phyloP scores from a whole-genome alignment of 1,139 yeast genomes.

The Geotrichum bryndzae region DNA sequence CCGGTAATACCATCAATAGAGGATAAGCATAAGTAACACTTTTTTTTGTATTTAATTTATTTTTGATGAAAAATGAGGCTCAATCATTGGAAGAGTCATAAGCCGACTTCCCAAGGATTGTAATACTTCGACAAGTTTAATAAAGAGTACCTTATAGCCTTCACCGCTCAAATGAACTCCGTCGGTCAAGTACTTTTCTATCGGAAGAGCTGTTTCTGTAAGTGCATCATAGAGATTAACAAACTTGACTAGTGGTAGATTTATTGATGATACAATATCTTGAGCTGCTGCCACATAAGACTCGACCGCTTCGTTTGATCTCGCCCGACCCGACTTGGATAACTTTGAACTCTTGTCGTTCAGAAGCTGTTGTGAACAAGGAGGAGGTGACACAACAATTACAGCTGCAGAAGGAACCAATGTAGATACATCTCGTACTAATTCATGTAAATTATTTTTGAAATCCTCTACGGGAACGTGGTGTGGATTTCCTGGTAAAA shows the following conservation, averaged over 20 bases:
- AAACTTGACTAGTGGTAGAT: slow-evolving; percentile 1
- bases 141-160: slow-evolving; percentile 16
- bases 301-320: slow-evolving; percentile 11
- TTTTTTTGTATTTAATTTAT: neutral
- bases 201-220: neutral
- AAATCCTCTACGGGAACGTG: slow-evolving; percentile 17
- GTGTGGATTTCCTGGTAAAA: slow-evolving; percentile 21
- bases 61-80: slow-evolving; percentile 16
- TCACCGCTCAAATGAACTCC: slow-evolving; percentile 19
- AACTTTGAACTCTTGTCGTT: slow-evolving; percentile 12
- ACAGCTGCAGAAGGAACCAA: slow-evolving; percentile 6
- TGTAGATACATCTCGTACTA: neutral
- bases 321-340: slow-evolving; percentile 15
- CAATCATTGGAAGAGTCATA: slow-evolving; percentile 11
- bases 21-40: slow-evolving; percentile 39
- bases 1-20: slow-evolving; percentile 81
- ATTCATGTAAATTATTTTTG: slow-evolving; percentile 2
- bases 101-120: neutral
- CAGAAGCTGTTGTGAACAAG: slow-evolving; percentile 13
- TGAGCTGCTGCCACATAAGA: slow-evolving; percentile 9
- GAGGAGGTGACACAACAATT: slow-evolving; percentile 18
- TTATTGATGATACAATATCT: neutral
- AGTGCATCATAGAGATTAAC: slow-evolving; percentile 9
- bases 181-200: slow-evolving; percentile 15
- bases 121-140: neutral